These are phyloP conservation scores for Starmerella scarabaei DNA, from an alignment of 805 yeast species.

Conservation along the genomic window DNA sequence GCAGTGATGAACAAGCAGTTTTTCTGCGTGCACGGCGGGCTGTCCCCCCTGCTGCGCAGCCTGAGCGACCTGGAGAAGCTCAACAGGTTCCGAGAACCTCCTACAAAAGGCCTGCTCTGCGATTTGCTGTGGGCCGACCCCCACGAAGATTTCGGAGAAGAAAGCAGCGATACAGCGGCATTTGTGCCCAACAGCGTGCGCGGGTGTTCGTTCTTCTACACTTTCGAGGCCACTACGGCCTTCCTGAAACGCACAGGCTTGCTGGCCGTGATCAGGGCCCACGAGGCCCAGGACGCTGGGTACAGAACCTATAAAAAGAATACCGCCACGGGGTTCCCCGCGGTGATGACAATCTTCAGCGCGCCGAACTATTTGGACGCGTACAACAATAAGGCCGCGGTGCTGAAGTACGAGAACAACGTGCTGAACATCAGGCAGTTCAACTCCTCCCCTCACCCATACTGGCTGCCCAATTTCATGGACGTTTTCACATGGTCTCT, in stretches of 20 bases:
- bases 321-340: slow-evolving; percentile 73
- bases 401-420: slow-evolving; percentile 76
- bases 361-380: slow-evolving; percentile 92
- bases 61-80: slow-evolving; percentile 55
- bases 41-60: slow-evolving; percentile 68
- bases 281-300: slow-evolving; percentile 96
- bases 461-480: slow-evolving; percentile 93
- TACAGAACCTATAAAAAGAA: slow-evolving; percentile 88
- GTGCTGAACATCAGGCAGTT: slow-evolving; percentile 94
- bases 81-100: slow-evolving; percentile 82
- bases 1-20: slow-evolving; percentile 90
- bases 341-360: slow-evolving; percentile 77
- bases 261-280: slow-evolving; percentile 82
- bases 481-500: slow-evolving; percentile 95
- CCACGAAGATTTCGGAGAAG: slow-evolving; percentile 70
- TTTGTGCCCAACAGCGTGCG: slow-evolving; percentile 61
- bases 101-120: slow-evolving; percentile 86
- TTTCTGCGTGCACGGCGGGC: slow-evolving; percentile 92
- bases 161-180: slow-evolving; percentile 24
- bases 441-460: slow-evolving; percentile 86
- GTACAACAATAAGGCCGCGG: slow-evolving; percentile 91
- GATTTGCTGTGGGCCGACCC: slow-evolving; percentile 97
- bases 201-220: slow-evolving; percentile 85
- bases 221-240: slow-evolving; percentile 67
- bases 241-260: slow-evolving; percentile 68